phyloP scores from a whole-genome alignment of 2,329 filamentous ascomycete species.

The Trichoderma sp. region DNA sequence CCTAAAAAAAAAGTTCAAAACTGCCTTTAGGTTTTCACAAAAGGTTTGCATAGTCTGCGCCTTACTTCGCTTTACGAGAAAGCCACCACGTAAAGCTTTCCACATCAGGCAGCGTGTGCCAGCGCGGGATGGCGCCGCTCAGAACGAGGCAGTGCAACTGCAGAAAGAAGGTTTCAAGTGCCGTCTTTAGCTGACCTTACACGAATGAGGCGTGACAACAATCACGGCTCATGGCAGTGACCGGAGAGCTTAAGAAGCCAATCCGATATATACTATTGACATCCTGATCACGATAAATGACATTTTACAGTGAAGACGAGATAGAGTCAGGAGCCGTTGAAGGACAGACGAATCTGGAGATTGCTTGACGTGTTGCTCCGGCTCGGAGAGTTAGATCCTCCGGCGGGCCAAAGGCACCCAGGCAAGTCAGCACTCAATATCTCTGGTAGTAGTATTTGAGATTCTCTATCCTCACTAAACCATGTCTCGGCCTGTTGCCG shows the following conservation, averaged over 20 bases:
- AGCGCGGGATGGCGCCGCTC: constrained; percentile 6
- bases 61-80: background rate
- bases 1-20: background rate
- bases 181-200: background rate
- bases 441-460: background rate
- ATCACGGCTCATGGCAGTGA: background rate
- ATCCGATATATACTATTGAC: background rate
- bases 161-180: constrained; percentile 1
- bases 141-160: background rate
- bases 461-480: background rate
- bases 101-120: background rate
- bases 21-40: background rate
- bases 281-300: background rate
- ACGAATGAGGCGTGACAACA: background rate
- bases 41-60: background rate
- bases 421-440: background rate
- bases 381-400: constrained; percentile 15
- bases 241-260: background rate
- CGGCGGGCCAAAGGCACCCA: background rate
- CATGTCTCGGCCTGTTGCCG: background rate
- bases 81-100: background rate
- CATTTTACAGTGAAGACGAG: background rate
- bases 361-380: background rate
- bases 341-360: background rate
- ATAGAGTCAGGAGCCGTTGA: background rate